Base-by-base conservation (phyloP, 768 basidiomycete genomes). In the Boletus rubescentipes region DNA sequence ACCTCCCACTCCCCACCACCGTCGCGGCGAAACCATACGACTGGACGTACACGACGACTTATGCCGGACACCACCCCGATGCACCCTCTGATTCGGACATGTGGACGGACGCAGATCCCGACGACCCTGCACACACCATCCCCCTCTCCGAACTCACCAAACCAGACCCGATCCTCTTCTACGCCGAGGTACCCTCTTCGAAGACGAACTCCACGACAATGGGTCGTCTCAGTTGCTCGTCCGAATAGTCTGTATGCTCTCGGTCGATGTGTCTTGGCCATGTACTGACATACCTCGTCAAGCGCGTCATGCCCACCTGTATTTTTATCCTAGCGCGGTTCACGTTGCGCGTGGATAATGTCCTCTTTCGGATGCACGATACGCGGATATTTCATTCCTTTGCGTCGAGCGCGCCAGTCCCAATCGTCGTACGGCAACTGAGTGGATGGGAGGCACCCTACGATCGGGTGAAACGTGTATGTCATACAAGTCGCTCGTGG, bases 301-400 rank as follows among this genome's bases (percentile, higher is more conserved):
- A 98, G 95, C 87, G 97, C 45, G 95, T 99, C 39, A 99, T 98
- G 95, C 93, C 95, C 3, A 87, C 86, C 9, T 98, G 90, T 49
- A 79, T 98, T 57, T 98, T 98, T 72, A 82, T 98, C 58, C 84
- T 99, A 9, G 78, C 85, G 2, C 84, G 97, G 12, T 92, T 96
- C 68, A 93, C 89, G n/a, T 79, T 99, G 6, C 85, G 97, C 21
- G 94, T 99, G 44, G 97, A 99, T 67, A 83, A 88, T 50, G 96
- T 99, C 41, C 83, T 98, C 44, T 98, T 98, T 74, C 82, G 97
- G 39, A 82, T 83, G 35, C 85, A 81, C 61, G 97, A 99, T 64
- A 94, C 94, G 0, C 80, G 97, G 38, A 75, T 97, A 44, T 99
- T 91, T 64, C 91, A 96, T 67, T 86, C 87, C 0, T 93, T 98